These are phyloP conservation scores for Mycena sanguinolenta DNA, from an alignment of 768 basidiomycete genomes.

Conservation along the genomic window DNA sequence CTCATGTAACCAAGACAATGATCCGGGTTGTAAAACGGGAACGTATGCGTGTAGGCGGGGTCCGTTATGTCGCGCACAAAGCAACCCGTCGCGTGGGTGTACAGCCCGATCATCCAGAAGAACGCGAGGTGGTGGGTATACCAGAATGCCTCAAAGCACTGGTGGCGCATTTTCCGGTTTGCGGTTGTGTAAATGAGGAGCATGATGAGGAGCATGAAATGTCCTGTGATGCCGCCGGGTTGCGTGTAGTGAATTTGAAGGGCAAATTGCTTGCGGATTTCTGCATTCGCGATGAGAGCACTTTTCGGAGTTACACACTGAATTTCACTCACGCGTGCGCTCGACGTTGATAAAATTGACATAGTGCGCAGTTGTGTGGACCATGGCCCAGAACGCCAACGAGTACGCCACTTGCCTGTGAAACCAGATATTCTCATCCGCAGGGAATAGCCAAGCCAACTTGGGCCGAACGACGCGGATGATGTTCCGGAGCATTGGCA, in stretches of 20 bases:
- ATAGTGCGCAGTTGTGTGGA: slow-evolving; percentile 94
- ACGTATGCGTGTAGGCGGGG: slow-evolving; percentile 73
- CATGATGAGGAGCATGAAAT: slow-evolving; percentile 96
- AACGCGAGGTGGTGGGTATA: slow-evolving; percentile 95
- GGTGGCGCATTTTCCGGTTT: slow-evolving; percentile 86
- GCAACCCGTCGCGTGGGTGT: slow-evolving; percentile 92
- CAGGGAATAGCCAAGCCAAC: slow-evolving; percentile 86
- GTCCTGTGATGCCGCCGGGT: slow-evolving; percentile 91
- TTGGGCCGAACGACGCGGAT: slow-evolving; percentile 87
- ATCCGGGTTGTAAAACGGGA: slow-evolving; percentile 89
- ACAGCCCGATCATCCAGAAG: slow-evolving; percentile 93
- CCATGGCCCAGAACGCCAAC: slow-evolving; percentile 92
- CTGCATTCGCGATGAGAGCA: slow-evolving; percentile 54
- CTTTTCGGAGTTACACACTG: neutral
- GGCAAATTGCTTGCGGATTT: slow-evolving; percentile 83
- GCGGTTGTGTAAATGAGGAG: slow-evolving; percentile 93
- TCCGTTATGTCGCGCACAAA: slow-evolving; percentile 88
- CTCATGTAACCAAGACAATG: slow-evolving; percentile 93
- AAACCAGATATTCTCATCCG: slow-evolving; percentile 97
- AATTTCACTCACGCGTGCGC: slow-evolving; percentile 72
- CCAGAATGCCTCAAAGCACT: slow-evolving; percentile 97
- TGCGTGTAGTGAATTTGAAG: slow-evolving; percentile 90
- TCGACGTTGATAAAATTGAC: slow-evolving; percentile 95
- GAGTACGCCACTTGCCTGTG: slow-evolving; percentile 95
- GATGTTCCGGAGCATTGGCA: slow-evolving; percentile 92